These are phyloP conservation scores for Diaporthe vaccinii DNA, from an alignment of 2,329 filamentous ascomycete species.

Conservation along the genomic window DNA sequence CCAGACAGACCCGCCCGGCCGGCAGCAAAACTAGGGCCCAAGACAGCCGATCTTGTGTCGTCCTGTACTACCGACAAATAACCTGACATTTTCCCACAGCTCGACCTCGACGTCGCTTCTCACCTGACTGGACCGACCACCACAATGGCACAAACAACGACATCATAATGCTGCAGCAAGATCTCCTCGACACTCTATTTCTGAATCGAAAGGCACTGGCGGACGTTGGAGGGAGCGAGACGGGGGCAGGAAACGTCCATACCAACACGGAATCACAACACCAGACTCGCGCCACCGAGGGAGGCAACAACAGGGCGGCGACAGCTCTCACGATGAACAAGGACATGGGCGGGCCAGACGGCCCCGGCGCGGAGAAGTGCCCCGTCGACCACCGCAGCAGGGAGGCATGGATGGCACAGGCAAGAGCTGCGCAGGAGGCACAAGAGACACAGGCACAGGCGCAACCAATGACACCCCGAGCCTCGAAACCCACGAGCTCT, in stretches of 20 bases:
- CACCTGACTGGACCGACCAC: neutral
- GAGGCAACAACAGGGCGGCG: neutral
- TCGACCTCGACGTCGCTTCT: neutral
- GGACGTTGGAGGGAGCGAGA: slow-evolving; percentile 28
- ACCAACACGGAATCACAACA: neutral
- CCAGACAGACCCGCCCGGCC: slow-evolving; percentile 13
- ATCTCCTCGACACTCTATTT: slow-evolving; percentile 39
- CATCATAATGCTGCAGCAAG: slow-evolving; percentile 39
- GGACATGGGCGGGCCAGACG: slow-evolving; percentile 19
- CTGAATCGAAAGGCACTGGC: slow-evolving; percentile 39
- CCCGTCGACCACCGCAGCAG: slow-evolving; percentile 93
- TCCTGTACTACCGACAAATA: neutral
- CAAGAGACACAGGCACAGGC: neutral
- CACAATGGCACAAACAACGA: slow-evolving; percentile 29
- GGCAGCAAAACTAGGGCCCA: slow-evolving; percentile 28
- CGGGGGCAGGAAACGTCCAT: neutral
- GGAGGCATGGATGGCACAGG: slow-evolving; percentile 85
- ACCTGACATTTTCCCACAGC: neutral
- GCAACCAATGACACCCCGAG: slow-evolving; percentile 26
- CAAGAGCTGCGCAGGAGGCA: slow-evolving; percentile 63
- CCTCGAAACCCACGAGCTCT: slow-evolving; percentile 51
- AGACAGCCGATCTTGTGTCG: slow-evolving; percentile 3
- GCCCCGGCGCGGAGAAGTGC: slow-evolving; percentile 65
- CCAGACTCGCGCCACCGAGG: neutral
- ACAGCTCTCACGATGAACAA: slow-evolving; percentile 21